Conservation (phyloP, 1,284 basidiomycete genomes). For the Lentinula novae-zelandiae region DNA sequence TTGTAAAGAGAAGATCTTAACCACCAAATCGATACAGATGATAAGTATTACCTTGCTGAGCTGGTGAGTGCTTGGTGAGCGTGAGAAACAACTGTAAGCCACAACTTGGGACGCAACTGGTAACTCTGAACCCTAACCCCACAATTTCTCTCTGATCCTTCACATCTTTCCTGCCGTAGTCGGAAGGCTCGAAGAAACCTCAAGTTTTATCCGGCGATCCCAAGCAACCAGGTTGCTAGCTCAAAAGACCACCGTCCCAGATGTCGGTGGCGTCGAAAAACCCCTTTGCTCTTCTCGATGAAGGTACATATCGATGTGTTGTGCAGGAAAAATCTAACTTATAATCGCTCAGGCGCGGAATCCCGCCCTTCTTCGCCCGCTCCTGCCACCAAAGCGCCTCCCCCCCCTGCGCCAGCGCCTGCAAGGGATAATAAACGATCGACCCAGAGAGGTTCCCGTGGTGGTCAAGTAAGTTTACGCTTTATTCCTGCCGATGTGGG, state of each 20-base stretch:
- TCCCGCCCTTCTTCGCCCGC: constrained; percentile 32
- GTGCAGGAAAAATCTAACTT: constrained; percentile 1
- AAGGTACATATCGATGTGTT: constrained; percentile 10
- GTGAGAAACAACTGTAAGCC: constrained; percentile 19
- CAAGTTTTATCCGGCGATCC: constrained; percentile 3
- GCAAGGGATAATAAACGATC: constrained; percentile 39
- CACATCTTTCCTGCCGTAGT: background rate
- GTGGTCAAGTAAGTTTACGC: constrained; percentile 37
- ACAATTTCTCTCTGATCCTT: background rate
- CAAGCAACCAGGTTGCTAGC: constrained; percentile 4
- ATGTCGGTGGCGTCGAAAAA: constrained; percentile 84
- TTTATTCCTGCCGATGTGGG: background rate
- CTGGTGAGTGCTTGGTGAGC: constrained; percentile 8
- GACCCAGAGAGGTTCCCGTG: constrained; percentile 61
- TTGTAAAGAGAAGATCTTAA: constrained; percentile 8
- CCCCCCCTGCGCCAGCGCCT: constrained; percentile 37
- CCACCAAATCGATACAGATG: background rate
- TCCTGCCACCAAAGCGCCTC: constrained; percentile 35
- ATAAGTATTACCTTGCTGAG: background rate
- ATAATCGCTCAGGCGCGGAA: constrained; percentile 38
- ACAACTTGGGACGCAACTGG: background rate
- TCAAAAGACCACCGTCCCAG: constrained; percentile 54
- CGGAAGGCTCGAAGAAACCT: background rate
- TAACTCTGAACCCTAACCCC: background rate
- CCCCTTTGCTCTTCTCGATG: constrained; percentile 75